Conservation (phyloP, 1,139 yeast genomes). For the Magnusiomyces paraingens region DNA sequence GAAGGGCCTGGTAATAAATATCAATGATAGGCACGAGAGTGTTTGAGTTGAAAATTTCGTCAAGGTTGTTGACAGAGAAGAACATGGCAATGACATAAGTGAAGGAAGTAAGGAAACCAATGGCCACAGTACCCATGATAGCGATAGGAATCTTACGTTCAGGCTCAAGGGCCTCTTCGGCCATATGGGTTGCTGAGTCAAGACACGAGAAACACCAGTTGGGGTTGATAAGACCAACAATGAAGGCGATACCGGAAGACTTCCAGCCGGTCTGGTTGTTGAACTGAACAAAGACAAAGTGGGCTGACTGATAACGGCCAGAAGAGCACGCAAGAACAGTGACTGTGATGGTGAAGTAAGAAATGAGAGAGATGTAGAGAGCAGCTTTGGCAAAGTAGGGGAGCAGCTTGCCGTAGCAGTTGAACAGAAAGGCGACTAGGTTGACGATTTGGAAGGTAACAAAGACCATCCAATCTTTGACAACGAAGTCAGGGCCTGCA, state of each 20-base stretch:
- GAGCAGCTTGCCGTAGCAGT: constrained; percentile 34
- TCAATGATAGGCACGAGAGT: constrained; percentile 56
- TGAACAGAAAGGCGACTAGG: constrained; percentile 31
- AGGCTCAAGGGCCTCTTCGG: constrained; percentile 50
- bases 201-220: constrained; percentile 57
- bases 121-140: constrained; percentile 49
- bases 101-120: constrained; percentile 51
- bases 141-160: constrained; percentile 50
- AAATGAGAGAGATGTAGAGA: constrained; percentile 43
- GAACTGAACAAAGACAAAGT: constrained; percentile 46
- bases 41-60: constrained; percentile 38
- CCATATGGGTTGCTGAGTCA: constrained; percentile 57
- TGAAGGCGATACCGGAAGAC: constrained; percentile 48
- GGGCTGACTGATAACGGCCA: constrained; percentile 43
- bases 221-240: constrained; percentile 55
- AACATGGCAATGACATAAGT: constrained; percentile 51
- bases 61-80: constrained; percentile 49
- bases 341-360: constrained; percentile 45
- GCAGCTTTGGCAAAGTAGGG: constrained; percentile 40
- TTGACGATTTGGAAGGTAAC: constrained; percentile 38
- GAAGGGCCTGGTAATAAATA: constrained; percentile 52
- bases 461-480: constrained; percentile 46
- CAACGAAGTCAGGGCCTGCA: constrained; percentile 41
- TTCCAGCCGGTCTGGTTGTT: constrained; percentile 53
- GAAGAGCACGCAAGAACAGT: constrained; percentile 44